These are phyloP conservation scores for Phytophthora europaea DNA, from an alignment of 352 stramenopile genomes.

Conservation along the genomic window DNA sequence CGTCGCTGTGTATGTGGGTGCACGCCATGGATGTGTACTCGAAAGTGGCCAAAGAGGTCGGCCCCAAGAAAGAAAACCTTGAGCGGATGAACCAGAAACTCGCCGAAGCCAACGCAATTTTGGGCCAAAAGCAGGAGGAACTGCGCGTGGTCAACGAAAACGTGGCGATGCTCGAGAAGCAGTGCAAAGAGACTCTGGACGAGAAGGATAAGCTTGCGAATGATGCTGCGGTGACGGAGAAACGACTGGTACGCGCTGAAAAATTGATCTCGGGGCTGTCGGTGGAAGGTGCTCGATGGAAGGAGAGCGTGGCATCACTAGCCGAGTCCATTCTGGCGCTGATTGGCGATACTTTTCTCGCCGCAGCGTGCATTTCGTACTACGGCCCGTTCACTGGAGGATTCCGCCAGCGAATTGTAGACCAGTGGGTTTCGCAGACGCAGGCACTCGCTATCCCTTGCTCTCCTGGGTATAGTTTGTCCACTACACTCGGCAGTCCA, in stretches of 20 bases:
- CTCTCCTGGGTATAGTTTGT: slow-evolving; percentile 76
- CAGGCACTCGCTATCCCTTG: slow-evolving; percentile 80
- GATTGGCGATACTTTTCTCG: slow-evolving; percentile 95
- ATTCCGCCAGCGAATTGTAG: slow-evolving; percentile 85
- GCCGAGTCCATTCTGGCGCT: slow-evolving; percentile 77
- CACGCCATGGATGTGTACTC: slow-evolving; percentile 97
- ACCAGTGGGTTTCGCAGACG: slow-evolving; percentile 74
- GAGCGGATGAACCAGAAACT: slow-evolving; percentile 94
- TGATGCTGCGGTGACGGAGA: slow-evolving; percentile 90
- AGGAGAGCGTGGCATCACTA: slow-evolving; percentile 88
- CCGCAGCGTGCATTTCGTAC: slow-evolving; percentile 94
- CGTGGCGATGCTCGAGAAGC: slow-evolving; percentile 88
- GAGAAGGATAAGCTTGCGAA: slow-evolving; percentile 93
- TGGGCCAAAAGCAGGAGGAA: slow-evolving; percentile 92
- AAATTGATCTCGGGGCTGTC: slow-evolving; percentile 93
- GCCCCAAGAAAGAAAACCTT: slow-evolving; percentile 92
- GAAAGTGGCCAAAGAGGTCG: slow-evolving; percentile 95
- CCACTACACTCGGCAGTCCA: slow-evolving; percentile 85
- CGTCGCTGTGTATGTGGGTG: slow-evolving; percentile 94
- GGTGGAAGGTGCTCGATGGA: slow-evolving; percentile 94
- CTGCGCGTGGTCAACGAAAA: slow-evolving; percentile 92
- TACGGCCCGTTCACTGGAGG: slow-evolving; percentile 94
- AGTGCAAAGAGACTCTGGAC: slow-evolving; percentile 91
- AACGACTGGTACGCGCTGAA: slow-evolving; percentile 90
- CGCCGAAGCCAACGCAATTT: slow-evolving; percentile 84